These are phyloP conservation scores for Aspergillus bertholletiae DNA, from an alignment of 495 filamentous ascomycete species.

Conservation along the genomic window DNA sequence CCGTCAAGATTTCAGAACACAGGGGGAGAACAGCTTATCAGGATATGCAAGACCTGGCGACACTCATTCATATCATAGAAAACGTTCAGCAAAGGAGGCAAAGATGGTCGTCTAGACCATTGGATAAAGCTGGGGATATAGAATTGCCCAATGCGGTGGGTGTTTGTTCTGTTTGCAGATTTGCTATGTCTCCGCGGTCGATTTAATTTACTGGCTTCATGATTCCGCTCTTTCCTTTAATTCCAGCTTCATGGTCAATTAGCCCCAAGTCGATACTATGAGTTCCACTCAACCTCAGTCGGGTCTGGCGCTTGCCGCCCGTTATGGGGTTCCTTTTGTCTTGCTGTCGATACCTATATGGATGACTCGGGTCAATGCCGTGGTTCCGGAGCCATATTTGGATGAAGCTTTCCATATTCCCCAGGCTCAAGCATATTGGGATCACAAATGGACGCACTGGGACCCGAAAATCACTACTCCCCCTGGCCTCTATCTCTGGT, in stretches of 20 bases:
- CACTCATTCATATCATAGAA: background rate
- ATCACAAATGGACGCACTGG: slow-evolving; percentile 71
- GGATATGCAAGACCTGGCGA: background rate
- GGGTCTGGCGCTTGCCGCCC: slow-evolving; percentile 36
- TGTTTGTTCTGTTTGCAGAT: slow-evolving; percentile 32
- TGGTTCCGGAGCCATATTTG: slow-evolving; percentile 77
- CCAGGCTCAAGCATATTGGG: slow-evolving; percentile 85
- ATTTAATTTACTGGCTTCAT: background rate
- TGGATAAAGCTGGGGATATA: background rate
- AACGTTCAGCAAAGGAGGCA: background rate
- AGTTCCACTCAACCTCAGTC: slow-evolving; percentile 30
- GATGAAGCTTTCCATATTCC: slow-evolving; percentile 96
- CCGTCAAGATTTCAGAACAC: slow-evolving; percentile 2
- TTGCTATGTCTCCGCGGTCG: background rate
- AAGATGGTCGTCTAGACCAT: background rate
- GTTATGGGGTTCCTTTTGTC: slow-evolving; percentile 41
- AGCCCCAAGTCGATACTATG: slow-evolving; percentile 27
- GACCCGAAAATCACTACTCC: slow-evolving; percentile 97
- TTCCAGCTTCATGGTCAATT: slow-evolving; percentile 7
- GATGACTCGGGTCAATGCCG: slow-evolving; percentile 34
- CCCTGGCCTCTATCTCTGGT: slow-evolving; percentile 73
- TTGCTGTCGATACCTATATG: slow-evolving; percentile 37
- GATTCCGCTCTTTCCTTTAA: background rate
- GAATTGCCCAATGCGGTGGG: slow-evolving; percentile 5
- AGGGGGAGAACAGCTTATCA: background rate